A percentile compares a stretch with the other conserved stretches of the same genome.
Conservation (phyloP, 352 stramenopile genomes). For the Bremia lactucae region DNA sequence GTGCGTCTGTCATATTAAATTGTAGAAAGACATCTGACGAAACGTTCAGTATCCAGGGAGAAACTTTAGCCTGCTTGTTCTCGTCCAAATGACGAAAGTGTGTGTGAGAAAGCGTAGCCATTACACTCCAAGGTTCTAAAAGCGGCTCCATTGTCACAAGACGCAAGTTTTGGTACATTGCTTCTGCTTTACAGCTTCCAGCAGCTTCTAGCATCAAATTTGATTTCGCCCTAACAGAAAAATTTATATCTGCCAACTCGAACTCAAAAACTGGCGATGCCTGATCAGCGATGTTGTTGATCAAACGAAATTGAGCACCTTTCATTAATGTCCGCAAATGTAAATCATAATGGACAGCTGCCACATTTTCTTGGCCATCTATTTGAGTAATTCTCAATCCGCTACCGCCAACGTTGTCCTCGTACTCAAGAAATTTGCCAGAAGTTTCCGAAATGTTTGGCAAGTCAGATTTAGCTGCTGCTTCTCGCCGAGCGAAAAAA, state of each 20-base stretch:
- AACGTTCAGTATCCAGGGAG: slow-evolving; percentile 50
- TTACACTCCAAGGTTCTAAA: slow-evolving; percentile 68
- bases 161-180: slow-evolving; percentile 79
- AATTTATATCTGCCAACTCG: slow-evolving; percentile 30
- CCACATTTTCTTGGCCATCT: slow-evolving; percentile 3
- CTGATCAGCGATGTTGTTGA: slow-evolving; percentile 79
- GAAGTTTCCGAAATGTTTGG: slow-evolving; percentile 21
- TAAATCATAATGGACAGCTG: slow-evolving; percentile 10
- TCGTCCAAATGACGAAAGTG: slow-evolving; percentile 13
- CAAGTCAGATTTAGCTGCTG: slow-evolving; percentile 39
- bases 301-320: slow-evolving; percentile 49
- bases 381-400: slow-evolving; percentile 2
- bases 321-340: slow-evolving; percentile 23
- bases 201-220: slow-evolving; percentile 26
- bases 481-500: slow-evolving; percentile 25
- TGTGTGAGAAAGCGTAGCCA: slow-evolving; percentile 29
- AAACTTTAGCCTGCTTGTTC: slow-evolving; percentile 3
- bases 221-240: slow-evolving; percentile 22
- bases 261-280: slow-evolving; percentile 67
- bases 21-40: slow-evolving; percentile 53
- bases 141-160: slow-evolving; percentile 72
- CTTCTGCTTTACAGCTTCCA: slow-evolving; percentile 41
- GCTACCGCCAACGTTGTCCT: slow-evolving; percentile 20
- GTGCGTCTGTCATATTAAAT: slow-evolving; percentile 71
- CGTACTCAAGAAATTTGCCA: slow-evolving; percentile 25